A percentile compares a stretch with the other conserved stretches of the same genome.
Conservation (phyloP, 2,329 filamentous ascomycete species). For the Microdochium trichocladiopsis region DNA sequence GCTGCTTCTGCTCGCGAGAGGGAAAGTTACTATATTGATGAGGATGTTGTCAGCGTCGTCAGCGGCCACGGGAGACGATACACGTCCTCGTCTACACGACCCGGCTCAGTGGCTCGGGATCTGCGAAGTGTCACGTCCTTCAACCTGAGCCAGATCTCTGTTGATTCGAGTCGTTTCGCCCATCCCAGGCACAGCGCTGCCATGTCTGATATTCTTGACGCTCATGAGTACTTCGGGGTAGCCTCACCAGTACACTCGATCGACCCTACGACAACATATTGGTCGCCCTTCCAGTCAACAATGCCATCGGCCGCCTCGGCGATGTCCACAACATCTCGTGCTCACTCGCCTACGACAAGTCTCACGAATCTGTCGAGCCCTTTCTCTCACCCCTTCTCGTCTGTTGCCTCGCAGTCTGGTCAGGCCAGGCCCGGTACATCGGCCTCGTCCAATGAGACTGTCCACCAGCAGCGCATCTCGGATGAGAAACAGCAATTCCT, state of each 20-base stretch:
- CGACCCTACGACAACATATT: slow-evolving; percentile 75
- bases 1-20: slow-evolving; percentile 33
- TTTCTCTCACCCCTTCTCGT: slow-evolving; percentile 34
- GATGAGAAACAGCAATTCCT: slow-evolving; percentile 76
- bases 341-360: slow-evolving; percentile 56
- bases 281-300: slow-evolving; percentile 75
- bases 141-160: slow-evolving; percentile 62
- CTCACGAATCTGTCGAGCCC: slow-evolving; percentile 48
- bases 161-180: slow-evolving; percentile 62
- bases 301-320: slow-evolving; percentile 58
- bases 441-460: slow-evolving; percentile 60
- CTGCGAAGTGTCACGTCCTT: slow-evolving; percentile 50
- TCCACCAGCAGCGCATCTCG: slow-evolving; percentile 52
- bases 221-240: slow-evolving; percentile 63
- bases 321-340: slow-evolving; percentile 46
- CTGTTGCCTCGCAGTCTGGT: slow-evolving; percentile 38
- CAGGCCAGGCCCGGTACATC: slow-evolving; percentile 54
- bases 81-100: slow-evolving; percentile 31
- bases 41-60: slow-evolving; percentile 45
- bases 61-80: slow-evolving; percentile 48
- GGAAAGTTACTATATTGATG: slow-evolving; percentile 35
- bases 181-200: slow-evolving; percentile 48
- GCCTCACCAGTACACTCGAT: slow-evolving; percentile 63
- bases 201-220: slow-evolving; percentile 60
- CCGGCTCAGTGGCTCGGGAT: slow-evolving; percentile 47